Base-by-base conservation (phyloP, 176 grass and related monocot species). In the Oryza punctata region DNA sequence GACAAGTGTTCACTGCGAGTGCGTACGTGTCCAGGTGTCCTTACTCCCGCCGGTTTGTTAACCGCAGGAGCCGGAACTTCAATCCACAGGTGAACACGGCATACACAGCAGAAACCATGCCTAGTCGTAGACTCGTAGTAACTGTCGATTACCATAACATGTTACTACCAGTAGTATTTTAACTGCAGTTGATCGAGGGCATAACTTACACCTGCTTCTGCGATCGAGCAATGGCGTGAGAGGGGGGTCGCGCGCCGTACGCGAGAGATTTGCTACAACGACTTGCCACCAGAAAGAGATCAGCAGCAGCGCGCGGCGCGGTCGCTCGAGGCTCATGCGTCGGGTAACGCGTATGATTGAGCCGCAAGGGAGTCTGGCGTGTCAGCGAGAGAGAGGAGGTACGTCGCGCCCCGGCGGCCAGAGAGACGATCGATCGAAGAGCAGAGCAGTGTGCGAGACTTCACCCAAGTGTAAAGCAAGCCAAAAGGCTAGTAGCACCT, bases 381-480 rank as follows among this genome's bases (percentile, higher is more conserved):
- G 65, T 50, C 82, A 81, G 82, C 75, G 69, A 45, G 83, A 47
- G 32, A 9, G 23, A n/a, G 38, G 54, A 59, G 30, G 3, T 52
- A 4, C 45, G 45, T 54, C 50, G 15, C 16, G n/a, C 50, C 3
- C 16, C 12, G 16, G 50, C 49, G 16, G 16, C 45, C 45, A 57
- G 18, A 54, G 2, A 57, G 19, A 57, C 18, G 0, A 57, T 21
- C 52, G 18, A 21, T 21, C 50, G 52, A 21, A 57, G 45, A 47
- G 52, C 47, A 57, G 52, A n/a, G 8, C 3, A 76, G 77, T 73
- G 78, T 81, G 65, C 70, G 70, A 68, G 77, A 30, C 83, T 90
- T 90, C 78, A 86, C 88, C 78, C 83, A 68, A 86, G 88, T 90
- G 84, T 73, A 86, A 86, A 90, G 88, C 88, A 89, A 87, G 80